Conservation (phyloP, 495 filamentous ascomycete species). For the Daldinia caldariorum region DNA sequence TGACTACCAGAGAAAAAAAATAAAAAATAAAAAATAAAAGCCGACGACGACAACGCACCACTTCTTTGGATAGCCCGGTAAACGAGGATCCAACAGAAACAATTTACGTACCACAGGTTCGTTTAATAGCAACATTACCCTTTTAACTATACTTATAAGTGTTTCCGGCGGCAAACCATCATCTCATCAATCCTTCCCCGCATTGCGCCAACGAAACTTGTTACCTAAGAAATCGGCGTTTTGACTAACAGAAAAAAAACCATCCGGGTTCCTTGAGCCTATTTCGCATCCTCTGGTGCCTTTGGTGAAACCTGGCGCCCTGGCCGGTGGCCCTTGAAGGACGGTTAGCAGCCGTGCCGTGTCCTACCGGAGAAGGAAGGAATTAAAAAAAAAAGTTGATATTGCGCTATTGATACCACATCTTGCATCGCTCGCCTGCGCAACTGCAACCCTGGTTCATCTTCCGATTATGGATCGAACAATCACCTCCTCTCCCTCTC, state of each 20-base stretch:
- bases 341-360: conserved; percentile 23
- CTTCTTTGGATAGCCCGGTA: conserved; percentile 21
- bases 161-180: conserved; percentile 33
- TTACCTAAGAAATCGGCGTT: conserved; percentile 58
- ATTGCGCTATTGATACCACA: conserved; percentile 47
- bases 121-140: conserved; percentile 7
- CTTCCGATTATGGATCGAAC: conserved; percentile 44
- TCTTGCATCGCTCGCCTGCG: conserved; percentile 44
- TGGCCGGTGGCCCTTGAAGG: conserved; percentile 12
- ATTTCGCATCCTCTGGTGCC: conserved; percentile 26
- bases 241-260: conserved; percentile 65
- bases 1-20: neutral
- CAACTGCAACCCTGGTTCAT: conserved; percentile 26
- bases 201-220: conserved; percentile 53
- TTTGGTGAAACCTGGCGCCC: conserved; percentile 32
- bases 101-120: conserved; percentile 14
- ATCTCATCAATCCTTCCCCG: conserved; percentile 55
- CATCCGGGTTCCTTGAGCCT: conserved; percentile 26
- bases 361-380: conserved; percentile 20
- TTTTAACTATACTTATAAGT: conserved; percentile 6
- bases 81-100: conserved; percentile 17
- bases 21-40: neutral
- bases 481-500: conserved; percentile 35
- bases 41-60: conserved; percentile 26
- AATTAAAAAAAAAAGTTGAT: conserved; percentile 6